phyloP scores from a whole-genome alignment of 179 eudicot species.

The Heliamphora pulchella region DNA sequence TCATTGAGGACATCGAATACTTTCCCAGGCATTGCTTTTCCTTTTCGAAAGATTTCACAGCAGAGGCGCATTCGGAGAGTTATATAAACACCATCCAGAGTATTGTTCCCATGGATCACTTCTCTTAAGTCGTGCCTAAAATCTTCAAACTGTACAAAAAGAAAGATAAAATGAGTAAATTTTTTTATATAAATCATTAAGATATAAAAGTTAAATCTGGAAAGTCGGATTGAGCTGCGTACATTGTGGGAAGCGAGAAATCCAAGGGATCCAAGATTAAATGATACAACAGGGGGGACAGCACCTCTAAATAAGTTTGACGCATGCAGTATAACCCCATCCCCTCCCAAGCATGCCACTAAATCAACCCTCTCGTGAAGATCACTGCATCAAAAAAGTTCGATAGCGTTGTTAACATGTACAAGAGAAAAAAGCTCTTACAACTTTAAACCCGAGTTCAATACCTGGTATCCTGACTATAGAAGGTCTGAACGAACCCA shows the following conservation, averaged over 20 bases:
- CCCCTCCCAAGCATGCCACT: constrained; percentile 95
- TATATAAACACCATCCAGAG: constrained; percentile 89
- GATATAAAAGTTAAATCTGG: not conserved
- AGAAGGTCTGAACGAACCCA: constrained; percentile 96
- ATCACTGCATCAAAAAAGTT: constrained; percentile 41
- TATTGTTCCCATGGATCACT: constrained; percentile 86
- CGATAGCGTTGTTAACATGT: constrained; percentile 14
- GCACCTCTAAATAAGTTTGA: constrained; percentile 86
- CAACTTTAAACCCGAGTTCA: constrained; percentile 12
- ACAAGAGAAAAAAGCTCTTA: not conserved
- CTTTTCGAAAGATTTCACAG: constrained; percentile 83
- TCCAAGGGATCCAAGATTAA: constrained; percentile 98
- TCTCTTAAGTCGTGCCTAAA: constrained; percentile 67
- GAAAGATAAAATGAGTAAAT: not conserved
- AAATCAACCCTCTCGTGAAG: constrained; percentile 98
- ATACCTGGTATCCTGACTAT: constrained; percentile 93
- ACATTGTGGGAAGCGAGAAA: constrained; percentile 91
- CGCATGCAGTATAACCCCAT: constrained; percentile 95
- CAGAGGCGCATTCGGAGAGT: constrained; percentile 95
- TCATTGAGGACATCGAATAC: constrained; percentile 90
- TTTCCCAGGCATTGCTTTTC: constrained; percentile 90
- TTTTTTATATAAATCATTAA: not conserved
- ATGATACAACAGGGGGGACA: constrained; percentile 96
- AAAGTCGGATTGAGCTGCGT: constrained; percentile 25
- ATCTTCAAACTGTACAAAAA: constrained; percentile 64